A percentile compares a stretch with the other conserved stretches of the same genome.
Evolutionary conservation across 192 early-diverging fungal genomes (phyloP).

Genomic region (Physocladia obscura): DNA sequence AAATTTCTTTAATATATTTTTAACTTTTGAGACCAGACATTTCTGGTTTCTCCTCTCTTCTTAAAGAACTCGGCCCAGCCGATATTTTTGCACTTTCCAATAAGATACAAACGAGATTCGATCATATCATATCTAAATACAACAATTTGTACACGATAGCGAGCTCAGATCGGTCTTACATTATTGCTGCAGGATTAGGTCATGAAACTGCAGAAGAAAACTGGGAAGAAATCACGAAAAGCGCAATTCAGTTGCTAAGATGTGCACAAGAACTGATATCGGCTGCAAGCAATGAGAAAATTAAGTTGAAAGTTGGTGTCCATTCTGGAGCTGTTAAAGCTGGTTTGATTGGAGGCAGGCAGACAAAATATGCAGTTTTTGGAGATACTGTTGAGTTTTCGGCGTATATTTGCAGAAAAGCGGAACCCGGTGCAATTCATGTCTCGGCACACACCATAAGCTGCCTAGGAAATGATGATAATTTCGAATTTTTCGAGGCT

Average conservation of each 20-base stretch:
- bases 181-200: conserved; percentile 27
- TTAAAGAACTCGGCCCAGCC: not conserved
- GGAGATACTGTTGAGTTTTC: conserved; percentile 44
- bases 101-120: conserved; percentile 22
- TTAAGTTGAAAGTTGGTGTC: conserved; percentile 36
- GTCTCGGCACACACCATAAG: conserved; percentile 27
- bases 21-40: too few relatives aligned
- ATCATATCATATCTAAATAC: conserved; percentile 14
- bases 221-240: conserved; percentile 8
- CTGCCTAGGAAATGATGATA: conserved; percentile 10
- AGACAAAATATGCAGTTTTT: conserved; percentile 46
- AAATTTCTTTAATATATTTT: too few relatives aligned
- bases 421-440: conserved; percentile 32
- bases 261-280: conserved; percentile 14
- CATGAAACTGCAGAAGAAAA: not conserved
- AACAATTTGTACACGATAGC: conserved; percentile 27
- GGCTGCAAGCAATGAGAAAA: conserved; percentile 13
- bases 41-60: conserved; percentile 10
- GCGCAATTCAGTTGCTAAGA: conserved; percentile 4
- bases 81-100: conserved; percentile 23
- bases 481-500: conserved; percentile 30
- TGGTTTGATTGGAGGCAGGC: conserved; percentile 42
- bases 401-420: conserved; percentile 38
- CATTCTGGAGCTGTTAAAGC: conserved; percentile 36
- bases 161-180: conserved; percentile 28